phyloP scores from a whole-genome alignment of 1,284 basidiomycete genomes.

The Cryptococcus amylolentus region DNA sequence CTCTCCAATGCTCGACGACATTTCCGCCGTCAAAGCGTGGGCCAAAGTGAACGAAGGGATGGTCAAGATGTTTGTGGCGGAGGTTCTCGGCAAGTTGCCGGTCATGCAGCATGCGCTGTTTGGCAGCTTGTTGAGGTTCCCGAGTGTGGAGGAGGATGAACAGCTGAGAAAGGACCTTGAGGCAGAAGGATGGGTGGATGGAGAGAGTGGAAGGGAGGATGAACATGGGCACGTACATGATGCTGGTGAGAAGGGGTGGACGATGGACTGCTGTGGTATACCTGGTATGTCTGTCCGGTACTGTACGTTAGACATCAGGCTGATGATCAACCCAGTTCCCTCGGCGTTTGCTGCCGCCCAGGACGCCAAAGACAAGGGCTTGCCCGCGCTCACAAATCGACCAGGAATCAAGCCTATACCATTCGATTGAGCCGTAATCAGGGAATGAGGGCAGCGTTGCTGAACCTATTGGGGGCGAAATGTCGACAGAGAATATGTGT shows the following conservation, averaged over 20 bases:
- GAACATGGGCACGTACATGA: conserved; percentile 64
- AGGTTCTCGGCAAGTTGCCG: conserved; percentile 91
- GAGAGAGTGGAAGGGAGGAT: conserved; percentile 51
- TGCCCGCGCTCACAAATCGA: conserved; percentile 45
- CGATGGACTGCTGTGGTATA: conserved; percentile 83
- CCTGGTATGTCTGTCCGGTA: conserved; percentile 48
- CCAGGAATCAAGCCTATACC: conserved; percentile 74
- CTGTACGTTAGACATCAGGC: background rate
- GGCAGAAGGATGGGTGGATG: conserved; percentile 31
- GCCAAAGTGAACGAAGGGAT: conserved; percentile 96
- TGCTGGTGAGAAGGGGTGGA: conserved; percentile 67
- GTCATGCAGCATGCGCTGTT: conserved; percentile 97
- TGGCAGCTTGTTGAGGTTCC: conserved; percentile 72
- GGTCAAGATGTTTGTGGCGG: conserved; percentile 96
- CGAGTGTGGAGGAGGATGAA: conserved; percentile 48
- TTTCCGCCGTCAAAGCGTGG: conserved; percentile 95
- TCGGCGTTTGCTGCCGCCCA: conserved; percentile 73
- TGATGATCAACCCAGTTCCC: conserved; percentile 55
- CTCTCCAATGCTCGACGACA: conserved; percentile 98
- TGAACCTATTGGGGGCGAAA: too few species aligned
- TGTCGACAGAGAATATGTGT: too few species aligned
- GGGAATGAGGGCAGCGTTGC: too few species aligned
- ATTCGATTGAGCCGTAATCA: conserved; percentile 59
- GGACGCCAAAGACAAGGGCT: conserved; percentile 33
- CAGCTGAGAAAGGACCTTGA: conserved; percentile 44